A percentile compares a stretch with the other conserved stretches of the same genome.
Conservation (phyloP, 768 basidiomycete species). For the Exidia glandulosa region DNA sequence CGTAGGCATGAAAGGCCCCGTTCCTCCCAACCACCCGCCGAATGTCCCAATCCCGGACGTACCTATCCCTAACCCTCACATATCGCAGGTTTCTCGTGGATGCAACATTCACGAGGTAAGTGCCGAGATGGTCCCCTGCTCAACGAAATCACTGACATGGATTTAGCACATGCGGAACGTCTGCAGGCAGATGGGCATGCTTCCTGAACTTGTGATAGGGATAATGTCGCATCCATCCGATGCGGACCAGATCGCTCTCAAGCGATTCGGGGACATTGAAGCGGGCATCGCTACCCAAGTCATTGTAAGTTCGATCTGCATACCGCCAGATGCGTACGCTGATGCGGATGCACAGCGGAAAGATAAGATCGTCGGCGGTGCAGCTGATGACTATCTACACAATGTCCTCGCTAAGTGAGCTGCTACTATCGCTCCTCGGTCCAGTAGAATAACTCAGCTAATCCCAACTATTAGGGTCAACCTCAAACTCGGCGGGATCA, state of each 20-base stretch:
- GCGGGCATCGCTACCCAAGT: conserved; percentile 35
- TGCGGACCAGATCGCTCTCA: conserved; percentile 23
- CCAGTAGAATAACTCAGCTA: background rate
- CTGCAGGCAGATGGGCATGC: background rate
- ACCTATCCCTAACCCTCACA: too few species aligned
- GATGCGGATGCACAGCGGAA: background rate
- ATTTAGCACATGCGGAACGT: background rate
- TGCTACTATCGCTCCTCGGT: background rate
- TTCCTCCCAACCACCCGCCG: too few species aligned
- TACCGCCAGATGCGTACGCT: background rate
- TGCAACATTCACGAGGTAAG: background rate
- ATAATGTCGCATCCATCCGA: background rate
- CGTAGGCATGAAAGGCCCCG: too few species aligned
- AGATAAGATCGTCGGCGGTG: background rate
- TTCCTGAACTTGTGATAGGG: background rate
- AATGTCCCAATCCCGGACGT: too few species aligned
- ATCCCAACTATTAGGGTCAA: background rate
- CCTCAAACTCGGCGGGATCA: background rate
- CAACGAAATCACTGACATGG: background rate
- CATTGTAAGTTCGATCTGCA: conserved; percentile 20
- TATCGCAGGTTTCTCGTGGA: background rate
- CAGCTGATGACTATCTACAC: conserved; percentile 42
- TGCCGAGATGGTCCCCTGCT: too few species aligned
- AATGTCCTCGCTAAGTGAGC: conserved; percentile 44
- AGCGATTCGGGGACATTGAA: conserved; percentile 44